These are phyloP conservation scores for Bipolaris oryzae DNA, from an alignment of 2,329 filamentous ascomycete genomes.

Conservation along the genomic window DNA sequence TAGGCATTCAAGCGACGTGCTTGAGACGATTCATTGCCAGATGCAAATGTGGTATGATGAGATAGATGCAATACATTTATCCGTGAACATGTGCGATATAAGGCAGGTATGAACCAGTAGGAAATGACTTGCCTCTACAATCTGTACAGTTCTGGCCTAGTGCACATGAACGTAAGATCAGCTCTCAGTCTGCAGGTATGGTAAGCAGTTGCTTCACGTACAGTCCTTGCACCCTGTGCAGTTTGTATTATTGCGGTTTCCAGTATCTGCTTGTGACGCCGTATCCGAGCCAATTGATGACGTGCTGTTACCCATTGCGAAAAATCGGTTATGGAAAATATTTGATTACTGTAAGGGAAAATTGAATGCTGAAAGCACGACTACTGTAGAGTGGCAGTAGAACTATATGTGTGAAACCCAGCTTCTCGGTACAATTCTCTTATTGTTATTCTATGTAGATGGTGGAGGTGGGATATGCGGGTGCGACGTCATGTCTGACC, in stretches of 20 bases:
- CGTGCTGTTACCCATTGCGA: slow-evolving; percentile 3
- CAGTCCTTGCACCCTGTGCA: slow-evolving; percentile 13
- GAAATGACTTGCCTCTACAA: slow-evolving; percentile 7
- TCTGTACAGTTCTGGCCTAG: slow-evolving; percentile 9
- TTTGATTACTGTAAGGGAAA: background rate
- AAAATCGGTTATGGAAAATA: background rate
- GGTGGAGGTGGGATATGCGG: background rate
- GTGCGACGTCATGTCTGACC: slow-evolving; percentile 2
- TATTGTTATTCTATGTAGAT: background rate
- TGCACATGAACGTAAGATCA: background rate
- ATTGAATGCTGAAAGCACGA: background rate
- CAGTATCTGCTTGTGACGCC: background rate
- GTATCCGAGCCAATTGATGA: background rate
- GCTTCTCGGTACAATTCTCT: background rate
- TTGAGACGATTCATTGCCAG: background rate
- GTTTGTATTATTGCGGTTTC: slow-evolving; percentile 10
- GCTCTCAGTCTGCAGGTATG: background rate
- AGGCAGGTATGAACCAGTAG: background rate
- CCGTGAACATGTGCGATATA: too few species aligned
- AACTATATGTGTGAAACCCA: background rate
- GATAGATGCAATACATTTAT: too few species aligned
- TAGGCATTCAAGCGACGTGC: background rate
- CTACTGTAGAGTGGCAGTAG: background rate
- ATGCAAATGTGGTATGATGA: too few species aligned
- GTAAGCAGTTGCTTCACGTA: background rate